phyloP scores from a whole-genome alignment of 352 stramenopile species.

The Globisporangium yorkense region DNA sequence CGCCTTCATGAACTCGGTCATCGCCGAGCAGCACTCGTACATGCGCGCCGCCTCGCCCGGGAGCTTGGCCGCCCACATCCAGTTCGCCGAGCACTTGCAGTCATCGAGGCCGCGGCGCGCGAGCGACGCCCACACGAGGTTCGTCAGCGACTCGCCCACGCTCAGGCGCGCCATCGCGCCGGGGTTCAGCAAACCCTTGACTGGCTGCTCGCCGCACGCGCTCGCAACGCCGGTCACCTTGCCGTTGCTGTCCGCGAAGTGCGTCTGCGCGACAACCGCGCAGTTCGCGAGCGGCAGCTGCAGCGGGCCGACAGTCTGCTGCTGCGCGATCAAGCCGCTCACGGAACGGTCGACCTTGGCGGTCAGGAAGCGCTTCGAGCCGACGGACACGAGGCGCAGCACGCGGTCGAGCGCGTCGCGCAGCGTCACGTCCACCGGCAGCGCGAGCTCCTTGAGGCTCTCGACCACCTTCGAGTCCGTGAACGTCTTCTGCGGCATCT shows the following conservation, averaged over 20 bases:
- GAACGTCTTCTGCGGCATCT: slow-evolving; percentile 99
- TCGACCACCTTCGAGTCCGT: slow-evolving; percentile 72
- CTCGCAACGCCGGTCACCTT: slow-evolving; percentile 94
- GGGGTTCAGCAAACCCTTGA: slow-evolving; percentile 95
- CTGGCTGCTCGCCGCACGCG: slow-evolving; percentile 95
- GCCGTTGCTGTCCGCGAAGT: slow-evolving; percentile 80
- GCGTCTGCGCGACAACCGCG: slow-evolving; percentile 94
- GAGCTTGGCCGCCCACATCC: slow-evolving; percentile 99
- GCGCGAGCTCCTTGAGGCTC: slow-evolving; percentile 43
- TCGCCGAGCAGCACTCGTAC: slow-evolving; percentile 97
- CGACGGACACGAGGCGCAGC: slow-evolving; percentile 93
- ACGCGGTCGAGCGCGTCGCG: slow-evolving; percentile 92
- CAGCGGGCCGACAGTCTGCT: slow-evolving; percentile 98
- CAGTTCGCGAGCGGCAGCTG: slow-evolving; percentile 97
- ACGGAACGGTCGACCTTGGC: slow-evolving; percentile 97
- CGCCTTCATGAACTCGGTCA: slow-evolving; percentile 93
- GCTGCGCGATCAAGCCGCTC: slow-evolving; percentile 96
- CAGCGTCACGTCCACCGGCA: slow-evolving; percentile 90
- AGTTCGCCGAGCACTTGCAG: slow-evolving; percentile 98
- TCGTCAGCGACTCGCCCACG: slow-evolving; percentile 97
- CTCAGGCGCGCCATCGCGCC: slow-evolving; percentile 95
- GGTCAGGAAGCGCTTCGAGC: slow-evolving; percentile 97
- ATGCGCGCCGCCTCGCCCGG: slow-evolving; percentile 97
- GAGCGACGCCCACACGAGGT: slow-evolving; percentile 96
- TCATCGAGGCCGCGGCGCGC: slow-evolving; percentile 91